A percentile compares a stretch with the other conserved stretches of the same genome.
phyloP scores from a whole-genome alignment of 2,329 filamentous ascomycete genomes.

The Cyanodermella asteris region DNA sequence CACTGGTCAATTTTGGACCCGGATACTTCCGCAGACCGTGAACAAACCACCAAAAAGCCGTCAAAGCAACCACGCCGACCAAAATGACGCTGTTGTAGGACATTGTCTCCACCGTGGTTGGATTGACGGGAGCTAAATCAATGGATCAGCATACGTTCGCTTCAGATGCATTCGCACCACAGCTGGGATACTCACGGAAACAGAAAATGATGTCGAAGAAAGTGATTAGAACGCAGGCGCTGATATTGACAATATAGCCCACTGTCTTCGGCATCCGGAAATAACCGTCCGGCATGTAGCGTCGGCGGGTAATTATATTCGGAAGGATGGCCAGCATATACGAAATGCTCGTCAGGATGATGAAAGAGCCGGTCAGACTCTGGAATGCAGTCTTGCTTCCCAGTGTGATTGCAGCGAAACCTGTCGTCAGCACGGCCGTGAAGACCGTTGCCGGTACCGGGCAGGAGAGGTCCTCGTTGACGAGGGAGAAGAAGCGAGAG shows the following conservation, averaged over 20 bases:
- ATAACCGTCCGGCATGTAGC: constrained; percentile 28
- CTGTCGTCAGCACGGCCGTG: constrained; percentile 28
- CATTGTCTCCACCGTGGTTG: constrained; percentile 21
- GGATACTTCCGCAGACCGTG: constrained; percentile 27
- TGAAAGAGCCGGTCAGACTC: constrained; percentile 35
- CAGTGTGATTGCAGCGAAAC: constrained; percentile 34
- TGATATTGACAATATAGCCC: constrained; percentile 28
- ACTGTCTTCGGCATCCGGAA: constrained; percentile 32
- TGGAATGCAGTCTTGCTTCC: constrained; percentile 33
- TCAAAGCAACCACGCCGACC: constrained; percentile 25
- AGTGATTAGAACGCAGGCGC: constrained; percentile 30
- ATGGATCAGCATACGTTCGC: neutral
- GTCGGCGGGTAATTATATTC: constrained; percentile 29
- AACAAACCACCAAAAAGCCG: constrained; percentile 27
- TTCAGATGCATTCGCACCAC: neutral
- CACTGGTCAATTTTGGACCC: constrained; percentile 25
- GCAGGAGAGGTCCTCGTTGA: constrained; percentile 33
- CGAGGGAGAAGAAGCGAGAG: constrained; percentile 27
- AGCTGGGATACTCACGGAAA: constrained; percentile 23
- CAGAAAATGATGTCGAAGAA: constrained; percentile 38
- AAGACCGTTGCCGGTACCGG: constrained; percentile 37
- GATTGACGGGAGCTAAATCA: constrained; percentile 19
- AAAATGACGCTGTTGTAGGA: constrained; percentile 35
- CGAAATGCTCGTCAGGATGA: constrained; percentile 32
- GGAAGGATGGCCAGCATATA: constrained; percentile 31